A percentile compares a stretch with the other conserved stretches of the same genome.
phyloP scores from a whole-genome alignment of 139 green algal species.

The Mesostigma viride region DNA sequence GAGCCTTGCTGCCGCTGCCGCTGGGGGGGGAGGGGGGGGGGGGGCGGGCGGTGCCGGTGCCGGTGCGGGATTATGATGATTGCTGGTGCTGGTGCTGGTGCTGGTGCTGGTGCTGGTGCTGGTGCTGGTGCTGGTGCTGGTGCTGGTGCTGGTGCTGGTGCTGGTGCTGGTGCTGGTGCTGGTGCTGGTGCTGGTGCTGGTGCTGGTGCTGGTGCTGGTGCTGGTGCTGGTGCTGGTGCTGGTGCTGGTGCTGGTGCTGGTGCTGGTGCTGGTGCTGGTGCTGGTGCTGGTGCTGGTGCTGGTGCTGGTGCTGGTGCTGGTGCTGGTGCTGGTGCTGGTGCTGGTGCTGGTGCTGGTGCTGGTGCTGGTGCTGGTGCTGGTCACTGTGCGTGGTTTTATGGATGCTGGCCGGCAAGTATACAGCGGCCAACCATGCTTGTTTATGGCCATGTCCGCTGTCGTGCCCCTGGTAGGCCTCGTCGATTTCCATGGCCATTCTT shows the following conservation, averaged over 20 bases:
- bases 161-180: constrained; percentile 2
- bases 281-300: too few relatives aligned
- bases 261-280: constrained; percentile 9
- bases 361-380: too few relatives aligned
- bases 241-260: neutral
- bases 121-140: constrained; percentile 9
- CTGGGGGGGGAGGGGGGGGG: too few relatives aligned
- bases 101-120: constrained; percentile 11
- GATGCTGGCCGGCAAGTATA: neutral
- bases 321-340: too few relatives aligned
- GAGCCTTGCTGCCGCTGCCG: too few relatives aligned
- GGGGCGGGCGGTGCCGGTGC: neutral
- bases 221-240: constrained; percentile 8
- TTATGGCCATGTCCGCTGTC: too few relatives aligned
- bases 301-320: too few relatives aligned
- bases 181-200: constrained; percentile 9
- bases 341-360: too few relatives aligned
- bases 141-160: constrained; percentile 7
- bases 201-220: constrained; percentile 11
- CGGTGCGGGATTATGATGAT: neutral
- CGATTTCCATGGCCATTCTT: too few relatives aligned
- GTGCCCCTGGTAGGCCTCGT: too few relatives aligned
- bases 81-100: constrained; percentile 9
- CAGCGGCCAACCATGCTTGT: neutral
- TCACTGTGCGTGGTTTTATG: neutral